Conservation (phyloP, 345 rosid genomes). For the Salix caprea region DNA sequence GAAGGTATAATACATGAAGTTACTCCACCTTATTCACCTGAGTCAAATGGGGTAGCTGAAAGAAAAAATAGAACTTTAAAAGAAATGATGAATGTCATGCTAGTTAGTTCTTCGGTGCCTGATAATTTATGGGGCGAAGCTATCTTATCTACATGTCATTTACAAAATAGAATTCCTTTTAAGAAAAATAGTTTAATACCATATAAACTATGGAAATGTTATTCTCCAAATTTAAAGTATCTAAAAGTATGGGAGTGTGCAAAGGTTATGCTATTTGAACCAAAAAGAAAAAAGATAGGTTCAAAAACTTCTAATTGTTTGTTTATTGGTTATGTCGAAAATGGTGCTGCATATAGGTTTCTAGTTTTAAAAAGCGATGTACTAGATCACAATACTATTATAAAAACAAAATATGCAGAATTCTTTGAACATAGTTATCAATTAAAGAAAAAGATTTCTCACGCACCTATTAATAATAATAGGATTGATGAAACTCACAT, state of each 20-base stretch:
- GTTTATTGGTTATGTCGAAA: too few species aligned
- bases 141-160: too few species aligned
- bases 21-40: not conserved
- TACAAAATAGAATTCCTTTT: not conserved
- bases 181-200: not conserved
- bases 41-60: not conserved
- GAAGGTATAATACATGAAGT: too few species aligned
- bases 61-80: not conserved
- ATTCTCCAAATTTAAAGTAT: not conserved
- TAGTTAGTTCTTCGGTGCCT: not conserved
- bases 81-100: not conserved
- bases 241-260: not conserved
- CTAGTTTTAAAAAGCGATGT: not conserved
- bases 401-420: too few species aligned
- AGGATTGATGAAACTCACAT: not conserved
- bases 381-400: not conserved
- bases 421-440: too few species aligned
- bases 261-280: not conserved
- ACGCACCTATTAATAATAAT: not conserved
- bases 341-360: too few species aligned
- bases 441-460: not conserved
- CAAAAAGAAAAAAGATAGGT: not conserved
- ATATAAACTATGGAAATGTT: not conserved
- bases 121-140: not conserved
- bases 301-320: too few species aligned